These are phyloP conservation scores for Saksenaea vasiformis DNA, from an alignment of 371 early-diverging fungal species.

Conservation along the genomic window DNA sequence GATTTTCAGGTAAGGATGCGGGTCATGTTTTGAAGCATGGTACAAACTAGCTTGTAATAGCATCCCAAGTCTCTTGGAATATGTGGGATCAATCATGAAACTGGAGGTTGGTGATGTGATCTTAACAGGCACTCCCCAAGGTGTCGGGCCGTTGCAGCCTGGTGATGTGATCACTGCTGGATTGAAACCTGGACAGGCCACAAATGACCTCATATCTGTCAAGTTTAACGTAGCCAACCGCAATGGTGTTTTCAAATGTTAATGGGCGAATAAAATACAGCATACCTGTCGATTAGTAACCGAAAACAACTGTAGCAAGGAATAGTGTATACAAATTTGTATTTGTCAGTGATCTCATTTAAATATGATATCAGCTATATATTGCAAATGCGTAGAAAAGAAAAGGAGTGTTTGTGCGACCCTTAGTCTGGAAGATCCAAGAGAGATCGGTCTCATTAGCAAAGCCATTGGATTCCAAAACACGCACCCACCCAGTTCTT, in stretches of 20 bases:
- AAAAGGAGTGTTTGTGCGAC: no score
- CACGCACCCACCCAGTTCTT: no score
- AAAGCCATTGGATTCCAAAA: no score
- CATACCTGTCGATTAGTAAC: not conserved
- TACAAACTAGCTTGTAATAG: not conserved
- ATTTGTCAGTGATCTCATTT: no score
- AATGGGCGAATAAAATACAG: not conserved
- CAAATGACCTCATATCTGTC: constrained; percentile 28
- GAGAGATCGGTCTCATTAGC: no score
- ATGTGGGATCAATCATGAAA: constrained; percentile 83
- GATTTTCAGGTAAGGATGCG: constrained; percentile 75
- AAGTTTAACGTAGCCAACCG: constrained; percentile 42
- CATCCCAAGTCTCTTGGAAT: constrained; percentile 68
- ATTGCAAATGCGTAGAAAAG: no score
- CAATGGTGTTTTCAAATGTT: constrained; percentile 35
- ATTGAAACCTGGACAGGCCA: constrained; percentile 47
- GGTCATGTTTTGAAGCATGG: not conserved
- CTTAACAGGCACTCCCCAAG: constrained; percentile 85
- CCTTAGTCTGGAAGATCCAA: no score
- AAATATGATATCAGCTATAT: no score
- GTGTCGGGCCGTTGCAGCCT: constrained; percentile 81
- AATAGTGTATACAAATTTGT: no score
- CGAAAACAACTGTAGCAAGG: no score
- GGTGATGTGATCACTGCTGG: constrained; percentile 82
- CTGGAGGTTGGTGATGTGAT: constrained; percentile 82